Base-by-base conservation (phyloP, 73 alveolate genomes). In the Paramecium sexaurelia region DNA sequence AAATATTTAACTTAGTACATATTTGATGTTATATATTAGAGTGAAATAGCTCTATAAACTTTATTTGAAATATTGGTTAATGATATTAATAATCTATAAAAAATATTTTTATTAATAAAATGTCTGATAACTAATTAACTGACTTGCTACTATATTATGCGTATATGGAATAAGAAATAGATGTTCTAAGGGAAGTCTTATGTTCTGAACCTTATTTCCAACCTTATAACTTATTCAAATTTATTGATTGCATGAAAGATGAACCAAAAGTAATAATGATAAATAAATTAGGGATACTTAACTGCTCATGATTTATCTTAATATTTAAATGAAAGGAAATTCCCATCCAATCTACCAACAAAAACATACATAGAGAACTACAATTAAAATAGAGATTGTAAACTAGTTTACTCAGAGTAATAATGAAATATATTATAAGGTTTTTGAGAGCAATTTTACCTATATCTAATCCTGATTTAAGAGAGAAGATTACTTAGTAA, bases 361-460 rank as follows among this genome's bases (percentile, higher is more conserved):
- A 73, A 32, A 73, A 5, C 45, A 3, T 73, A 35, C 7, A 73
- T 73, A 10, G 36, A 73, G 56, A 73, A 73, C 35, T 37, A 73
- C 11, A 73, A 73, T 35, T 37, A 73, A 73, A 73, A 73, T 73
- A 32, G 35, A 13, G 87, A 73, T 73, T 0, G 66, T 32, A 17
- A 32, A 32, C 35, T 73, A 73, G 87, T 73, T 15, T 73, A 73
- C 35, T 73, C 87, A 6, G 87, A 73, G 87, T 73, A 35, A 32
- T 35, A 5, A 32, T 2, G 1, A 35, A 73, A 32, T 32, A 73
- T 22, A 24, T 7, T 20, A 4, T 73, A 0, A 73, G 87, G 19
- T 73, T 73, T 35, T 73, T 73, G 35, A 73, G 45, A 35, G 29
- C 87, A 3, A 73, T 73, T 17, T 33, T 73, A n/a, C 87, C 87